Conservation (phyloP, 495 filamentous ascomycete species). For the Peziza echinospora region DNA sequence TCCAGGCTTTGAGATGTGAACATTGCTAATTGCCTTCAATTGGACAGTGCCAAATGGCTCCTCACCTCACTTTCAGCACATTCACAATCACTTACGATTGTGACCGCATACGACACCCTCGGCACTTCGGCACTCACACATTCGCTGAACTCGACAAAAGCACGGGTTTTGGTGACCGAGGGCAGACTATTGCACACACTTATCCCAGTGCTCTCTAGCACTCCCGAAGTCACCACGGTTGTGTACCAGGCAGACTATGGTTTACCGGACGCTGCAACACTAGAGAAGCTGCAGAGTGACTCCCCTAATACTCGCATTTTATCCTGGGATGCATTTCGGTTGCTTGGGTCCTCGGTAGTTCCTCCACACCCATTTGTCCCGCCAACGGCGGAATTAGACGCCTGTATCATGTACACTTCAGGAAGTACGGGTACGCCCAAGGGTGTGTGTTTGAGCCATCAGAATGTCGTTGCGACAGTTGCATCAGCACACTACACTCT, state of each 20-base stretch:
- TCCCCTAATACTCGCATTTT: not conserved
- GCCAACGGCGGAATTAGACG: slow-evolving; percentile 1
- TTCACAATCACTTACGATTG: not conserved
- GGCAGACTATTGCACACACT: not conserved
- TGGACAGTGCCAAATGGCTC: not conserved
- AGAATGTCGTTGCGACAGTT: slow-evolving; percentile 29
- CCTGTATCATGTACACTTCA: slow-evolving; percentile 45
- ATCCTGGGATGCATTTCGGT: not conserved
- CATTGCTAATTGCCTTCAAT: not conserved
- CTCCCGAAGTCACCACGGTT: not conserved
- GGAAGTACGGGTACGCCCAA: slow-evolving; percentile 48
- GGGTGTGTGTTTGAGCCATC: slow-evolving; percentile 45
- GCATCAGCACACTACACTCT: not conserved
- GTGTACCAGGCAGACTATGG: not conserved
- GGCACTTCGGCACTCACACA: not conserved
- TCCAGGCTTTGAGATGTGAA: not conserved
- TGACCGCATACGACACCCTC: not conserved
- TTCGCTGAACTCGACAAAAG: not conserved
- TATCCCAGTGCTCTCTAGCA: not conserved
- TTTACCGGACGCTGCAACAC: not conserved
- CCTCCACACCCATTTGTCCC: slow-evolving; percentile 14
- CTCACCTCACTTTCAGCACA: not conserved
- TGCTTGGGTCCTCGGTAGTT: not conserved
- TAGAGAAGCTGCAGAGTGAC: not conserved
- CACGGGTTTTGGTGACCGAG: not conserved